Conservation (phyloP, 176 grass and related monocot species). For the Ampelocalamus luodianensis region DNA sequence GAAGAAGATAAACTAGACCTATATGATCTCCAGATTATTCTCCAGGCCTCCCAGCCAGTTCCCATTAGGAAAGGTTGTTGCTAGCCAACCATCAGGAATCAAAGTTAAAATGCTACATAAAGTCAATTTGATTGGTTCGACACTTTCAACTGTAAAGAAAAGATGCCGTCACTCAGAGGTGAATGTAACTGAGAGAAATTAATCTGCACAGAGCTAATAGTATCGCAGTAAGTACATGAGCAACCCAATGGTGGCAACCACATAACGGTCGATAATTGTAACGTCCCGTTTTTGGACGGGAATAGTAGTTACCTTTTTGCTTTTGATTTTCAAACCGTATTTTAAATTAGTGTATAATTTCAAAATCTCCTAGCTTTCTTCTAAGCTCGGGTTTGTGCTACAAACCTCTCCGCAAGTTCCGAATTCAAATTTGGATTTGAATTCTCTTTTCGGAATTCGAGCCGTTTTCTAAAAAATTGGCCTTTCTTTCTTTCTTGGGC, state of each 20-base stretch:
- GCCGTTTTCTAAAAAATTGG: too few species aligned
- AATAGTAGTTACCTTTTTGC: too few species aligned
- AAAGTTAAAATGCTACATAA: background rate
- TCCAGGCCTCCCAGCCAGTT: background rate
- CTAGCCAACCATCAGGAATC: background rate
- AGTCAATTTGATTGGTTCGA: background rate
- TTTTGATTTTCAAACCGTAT: too few species aligned
- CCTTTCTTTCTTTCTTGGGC: too few species aligned
- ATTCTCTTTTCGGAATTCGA: too few species aligned
- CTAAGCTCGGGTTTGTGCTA: too few species aligned
- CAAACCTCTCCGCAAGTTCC: too few species aligned
- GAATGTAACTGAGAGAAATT: background rate
- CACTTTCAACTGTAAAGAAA: background rate
- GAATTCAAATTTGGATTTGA: too few species aligned
- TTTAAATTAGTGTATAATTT: too few species aligned
- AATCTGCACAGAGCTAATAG: background rate
- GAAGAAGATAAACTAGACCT: background rate
- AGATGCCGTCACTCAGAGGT: background rate
- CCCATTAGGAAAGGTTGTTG: background rate
- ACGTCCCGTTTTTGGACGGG: too few species aligned
- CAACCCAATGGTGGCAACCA: conserved; percentile 27
- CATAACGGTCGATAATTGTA: conserved; percentile 28
- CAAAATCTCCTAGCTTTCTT: too few species aligned
- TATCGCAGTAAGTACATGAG: background rate
- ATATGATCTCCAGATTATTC: background rate